Percentiles rank a stretch among this genome's conserved stretches.
Evolutionary conservation across 768 basidiomycete species (phyloP).

Genomic region (Cyathus striatus): DNA sequence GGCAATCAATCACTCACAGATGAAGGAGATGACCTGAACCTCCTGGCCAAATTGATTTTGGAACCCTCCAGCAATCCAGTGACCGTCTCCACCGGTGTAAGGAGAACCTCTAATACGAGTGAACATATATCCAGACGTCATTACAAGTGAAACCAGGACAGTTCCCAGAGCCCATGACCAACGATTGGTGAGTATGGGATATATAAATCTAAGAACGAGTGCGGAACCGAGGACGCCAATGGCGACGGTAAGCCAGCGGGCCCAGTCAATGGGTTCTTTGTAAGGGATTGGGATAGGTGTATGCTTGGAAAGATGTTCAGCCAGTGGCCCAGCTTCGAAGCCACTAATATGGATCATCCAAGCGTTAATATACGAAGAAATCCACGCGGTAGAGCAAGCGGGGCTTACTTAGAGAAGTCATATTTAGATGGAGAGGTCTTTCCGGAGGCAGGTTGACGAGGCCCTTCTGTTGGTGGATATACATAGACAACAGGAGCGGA

Average conservation of each 20-base stretch:
- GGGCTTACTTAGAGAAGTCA: constrained; percentile 70
- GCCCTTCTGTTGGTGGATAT: constrained; percentile 70
- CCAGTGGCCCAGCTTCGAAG: constrained; percentile 74
- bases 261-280: constrained; percentile 72
- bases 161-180: constrained; percentile 73
- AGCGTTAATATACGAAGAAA: too few species aligned
- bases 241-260: constrained; percentile 42
- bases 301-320: constrained; percentile 65
- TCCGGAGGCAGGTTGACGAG: constrained; percentile 52
- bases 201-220: constrained; percentile 53
- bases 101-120: constrained; percentile 83
- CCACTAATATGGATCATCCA: constrained; percentile 47
- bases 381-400: too few species aligned
- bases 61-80: constrained; percentile 86
- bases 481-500: constrained; percentile 84
- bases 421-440: constrained; percentile 58
- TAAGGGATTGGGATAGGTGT: constrained; percentile 83
- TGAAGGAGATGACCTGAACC: constrained; percentile 76
- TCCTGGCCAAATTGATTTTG: constrained; percentile 92
- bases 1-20: constrained; percentile 77
- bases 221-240: constrained; percentile 41
- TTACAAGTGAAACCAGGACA: constrained; percentile 62
- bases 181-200: constrained; percentile 61
- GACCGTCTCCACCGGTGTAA: constrained; percentile 55
- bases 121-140: constrained; percentile 97